Evolutionary conservation across 106 monocot species (phyloP), one percentile per base, ranked within the genome.

Genomic region (Xerophyta viscosa): DNA sequence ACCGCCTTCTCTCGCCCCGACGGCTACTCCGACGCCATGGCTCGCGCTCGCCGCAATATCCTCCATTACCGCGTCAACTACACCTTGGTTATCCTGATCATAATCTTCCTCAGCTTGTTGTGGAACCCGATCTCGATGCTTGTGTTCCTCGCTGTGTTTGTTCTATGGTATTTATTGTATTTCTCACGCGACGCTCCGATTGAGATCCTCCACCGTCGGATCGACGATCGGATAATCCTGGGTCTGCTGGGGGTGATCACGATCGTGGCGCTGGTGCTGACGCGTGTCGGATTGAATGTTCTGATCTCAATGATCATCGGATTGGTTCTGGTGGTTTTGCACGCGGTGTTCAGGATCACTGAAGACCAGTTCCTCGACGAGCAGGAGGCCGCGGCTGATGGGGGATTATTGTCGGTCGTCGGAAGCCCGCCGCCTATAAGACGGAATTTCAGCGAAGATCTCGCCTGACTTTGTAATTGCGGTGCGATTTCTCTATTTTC

Each of bases 11-110:
- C 50, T 55, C 66, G 88, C 46, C 88, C 93, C 3, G 61, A 21
- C 5, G 17, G 72, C 70, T 62, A 80, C 46, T 60, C 70, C 58
- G 84, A 81, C 3, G 75, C 76, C 50, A 78, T 76, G 75, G 60
- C 65, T 70, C 75, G 94, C 23, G 63, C 67, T 71, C 77, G 83
- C 37, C 64, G 56, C 52, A 94, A 94, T 72, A 21, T 53, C 43
- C 43, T 31, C 58, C 72, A 88, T 77, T 94, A 84, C 72, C 46
- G 80, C 71, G 70, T 71, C 74, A 88, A 94, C 75, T 94, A 94
- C 75, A 72, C 84, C 66, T 81, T 94, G 64, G 41, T 84, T 50
- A 50, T 77, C 57, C 80, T 90, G 59, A 6, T 76, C 29, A 28
- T 83, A 44, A 52, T 88, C 58, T 83, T 88, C 72, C 20, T 83